A percentile compares a stretch with the other conserved stretches of the same genome.
Conservation (phyloP, 2,329 filamentous ascomycete genomes). For the Leptographium radiaticola region DNA sequence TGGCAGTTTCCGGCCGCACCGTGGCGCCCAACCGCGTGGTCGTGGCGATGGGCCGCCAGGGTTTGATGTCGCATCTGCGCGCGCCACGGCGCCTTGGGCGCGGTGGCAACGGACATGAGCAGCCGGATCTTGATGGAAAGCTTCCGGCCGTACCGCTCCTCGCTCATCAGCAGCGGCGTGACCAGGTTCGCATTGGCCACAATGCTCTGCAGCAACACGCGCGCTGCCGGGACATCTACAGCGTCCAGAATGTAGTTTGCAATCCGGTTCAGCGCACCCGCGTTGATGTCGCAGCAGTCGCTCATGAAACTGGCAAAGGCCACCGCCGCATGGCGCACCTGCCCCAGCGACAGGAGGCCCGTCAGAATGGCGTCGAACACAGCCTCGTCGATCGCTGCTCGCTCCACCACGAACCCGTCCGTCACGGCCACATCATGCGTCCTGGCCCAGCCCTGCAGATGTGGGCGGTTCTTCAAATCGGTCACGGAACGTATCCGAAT, state of each 20-base stretch:
- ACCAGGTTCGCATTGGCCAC: conserved; percentile 15
- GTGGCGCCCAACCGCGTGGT: background rate
- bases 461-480: conserved; percentile 10
- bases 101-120: conserved; percentile 5
- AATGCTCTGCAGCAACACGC: conserved; percentile 21
- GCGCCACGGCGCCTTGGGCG: background rate
- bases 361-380: conserved; percentile 33
- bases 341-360: conserved; percentile 34
- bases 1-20: background rate
- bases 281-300: conserved; percentile 22
- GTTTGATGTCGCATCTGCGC: background rate
- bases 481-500: conserved; percentile 14
- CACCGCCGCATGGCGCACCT: conserved; percentile 28
- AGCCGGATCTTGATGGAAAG: conserved; percentile 9
- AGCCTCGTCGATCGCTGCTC: conserved; percentile 22
- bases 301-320: conserved; percentile 20
- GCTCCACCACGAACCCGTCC: conserved; percentile 26
- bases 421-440: conserved; percentile 11
- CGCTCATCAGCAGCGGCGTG: conserved; percentile 6
- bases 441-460: conserved; percentile 15
- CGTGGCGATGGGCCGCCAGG: background rate
- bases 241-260: conserved; percentile 28
- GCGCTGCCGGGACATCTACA: conserved; percentile 23
- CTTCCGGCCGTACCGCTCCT: conserved; percentile 1
- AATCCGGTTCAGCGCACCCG: conserved; percentile 25